Base-by-base conservation (phyloP, 2,329 filamentous ascomycete species). In the Alternaria atra region DNA sequence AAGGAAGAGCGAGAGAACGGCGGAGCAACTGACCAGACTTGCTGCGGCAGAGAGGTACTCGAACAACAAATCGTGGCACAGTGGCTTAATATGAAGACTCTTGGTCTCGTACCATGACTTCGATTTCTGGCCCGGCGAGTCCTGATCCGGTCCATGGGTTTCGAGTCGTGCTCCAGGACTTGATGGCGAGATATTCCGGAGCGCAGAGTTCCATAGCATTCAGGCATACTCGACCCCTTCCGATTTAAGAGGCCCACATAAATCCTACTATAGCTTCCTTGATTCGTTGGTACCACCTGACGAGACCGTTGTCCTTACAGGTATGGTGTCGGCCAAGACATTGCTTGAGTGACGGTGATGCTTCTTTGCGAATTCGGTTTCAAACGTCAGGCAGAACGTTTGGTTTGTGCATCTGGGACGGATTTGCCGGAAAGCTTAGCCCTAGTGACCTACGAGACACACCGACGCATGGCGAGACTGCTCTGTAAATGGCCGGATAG, bases 21-120 rank as follows among this genome's bases (percentile, higher is more conserved):
- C 65, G 58, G 67, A 70, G 63, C 65, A 66, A 67, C 68, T 71
- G 64, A 72, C 65, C 72, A 75, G 71, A 69, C 73, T 72, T 68
- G 67, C 70, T 74, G 66, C 63, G 66, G 67, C 60, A 67, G 68
- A 69, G 58, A 58, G 63, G 54, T 46, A 58, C 40, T 42, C 34
- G 29, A 52, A 52, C 32, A 35, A 29, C 17, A 42, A 42, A 42
- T 27, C 52, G 58, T 64, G 65, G 68, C 62, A 46, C 57, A 40
- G 47, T 52, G 46, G 56, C 60, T 68, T 72, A 66, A 64, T 76
- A 75, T 71, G 65, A 71, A 60, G 50, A 60, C 58, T 64, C 46
- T 54, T 37, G 42, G 55, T 60, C 47, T 55, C 57, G 46, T 55
- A 51, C 52, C 48, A 57, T 58, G 39, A 50, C 35, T 52, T 66